These are phyloP conservation scores for Astragalus membranaceus DNA, from an alignment of 306 rosid genomes.

Conservation along the genomic window DNA sequence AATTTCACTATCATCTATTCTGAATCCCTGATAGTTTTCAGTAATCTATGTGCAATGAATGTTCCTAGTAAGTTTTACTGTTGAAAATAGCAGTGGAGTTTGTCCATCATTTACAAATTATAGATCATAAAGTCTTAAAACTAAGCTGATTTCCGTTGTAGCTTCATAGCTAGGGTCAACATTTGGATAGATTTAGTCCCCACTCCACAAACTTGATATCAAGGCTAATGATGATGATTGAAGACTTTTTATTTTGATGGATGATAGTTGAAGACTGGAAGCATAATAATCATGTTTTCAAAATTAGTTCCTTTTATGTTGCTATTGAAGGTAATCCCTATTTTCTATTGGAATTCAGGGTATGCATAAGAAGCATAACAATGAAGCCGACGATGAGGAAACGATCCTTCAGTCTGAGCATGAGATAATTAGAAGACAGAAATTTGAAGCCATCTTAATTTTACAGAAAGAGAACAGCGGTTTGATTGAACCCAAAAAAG, in stretches of 20 bases:
- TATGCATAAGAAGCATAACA: slow-evolving; percentile 1
- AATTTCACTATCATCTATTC: no score
- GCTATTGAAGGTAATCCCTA: neutral
- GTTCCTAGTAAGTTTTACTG: no score
- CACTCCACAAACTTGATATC: neutral
- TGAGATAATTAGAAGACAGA: slow-evolving; percentile 53
- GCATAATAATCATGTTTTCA: neutral
- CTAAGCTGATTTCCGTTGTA: neutral
- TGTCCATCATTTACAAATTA: neutral
- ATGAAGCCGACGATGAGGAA: slow-evolving; percentile 25
- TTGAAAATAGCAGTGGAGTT: neutral
- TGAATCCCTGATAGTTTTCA: neutral
- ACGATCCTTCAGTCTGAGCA: slow-evolving; percentile 41
- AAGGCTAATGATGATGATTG: neutral
- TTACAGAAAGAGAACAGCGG: slow-evolving; percentile 69
- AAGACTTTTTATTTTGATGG: no score
- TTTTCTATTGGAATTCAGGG: slow-evolving; percentile 37
- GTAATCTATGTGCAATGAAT: no score
- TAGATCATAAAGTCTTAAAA: neutral
- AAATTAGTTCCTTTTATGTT: neutral
- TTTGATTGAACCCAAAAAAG: slow-evolving; percentile 55
- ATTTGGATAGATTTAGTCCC: neutral
- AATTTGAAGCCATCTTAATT: slow-evolving; percentile 49
- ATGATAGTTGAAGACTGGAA: neutral
- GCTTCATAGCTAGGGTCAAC: neutral